Evolutionary conservation across 495 filamentous ascomycete species (phyloP).

Genomic region (Cetradonia linearis): DNA sequence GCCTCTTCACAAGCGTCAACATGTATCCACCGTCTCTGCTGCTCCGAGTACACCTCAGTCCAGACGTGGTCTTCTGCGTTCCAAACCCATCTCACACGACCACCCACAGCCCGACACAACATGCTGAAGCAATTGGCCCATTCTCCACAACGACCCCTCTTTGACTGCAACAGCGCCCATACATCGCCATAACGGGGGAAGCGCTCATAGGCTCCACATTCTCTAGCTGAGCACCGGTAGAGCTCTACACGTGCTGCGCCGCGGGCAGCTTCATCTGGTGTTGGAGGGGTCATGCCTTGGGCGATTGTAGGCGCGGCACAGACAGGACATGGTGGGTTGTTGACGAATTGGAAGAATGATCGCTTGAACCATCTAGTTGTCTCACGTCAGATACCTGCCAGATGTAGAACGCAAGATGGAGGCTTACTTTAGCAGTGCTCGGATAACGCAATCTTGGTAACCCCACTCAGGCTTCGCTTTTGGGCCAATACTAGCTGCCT

Average conservation of each 20-base stretch:
- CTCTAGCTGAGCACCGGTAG: slow-evolving; percentile 65
- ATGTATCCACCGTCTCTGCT: slow-evolving; percentile 91
- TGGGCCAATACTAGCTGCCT: slow-evolving; percentile 73
- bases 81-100: slow-evolving; percentile 95
- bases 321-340: slow-evolving; percentile 76
- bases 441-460: slow-evolving; percentile 95
- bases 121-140: slow-evolving; percentile 99
- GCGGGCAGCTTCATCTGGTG: slow-evolving; percentile 76
- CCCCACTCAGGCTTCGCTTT: slow-evolving; percentile 82
- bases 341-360: slow-evolving; percentile 91
- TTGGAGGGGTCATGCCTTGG: slow-evolving; percentile 70
- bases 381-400: slow-evolving; percentile 20
- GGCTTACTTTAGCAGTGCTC: slow-evolving; percentile 68
- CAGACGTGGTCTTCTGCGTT: slow-evolving; percentile 95
- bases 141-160: slow-evolving; percentile 79
- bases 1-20: slow-evolving; percentile 90
- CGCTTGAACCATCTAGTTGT: slow-evolving; percentile 80
- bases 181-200: slow-evolving; percentile 95
- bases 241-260: slow-evolving; percentile 81
- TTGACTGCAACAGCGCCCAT: slow-evolving; percentile 79
- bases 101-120: slow-evolving; percentile 87
- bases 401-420: not conserved
- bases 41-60: slow-evolving; percentile 95
- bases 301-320: slow-evolving; percentile 78
- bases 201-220: slow-evolving; percentile 69